These are phyloP conservation scores for Aspergillus thermomutatus DNA, from an alignment of 2,329 filamentous ascomycete genomes.

Conservation along the genomic window DNA sequence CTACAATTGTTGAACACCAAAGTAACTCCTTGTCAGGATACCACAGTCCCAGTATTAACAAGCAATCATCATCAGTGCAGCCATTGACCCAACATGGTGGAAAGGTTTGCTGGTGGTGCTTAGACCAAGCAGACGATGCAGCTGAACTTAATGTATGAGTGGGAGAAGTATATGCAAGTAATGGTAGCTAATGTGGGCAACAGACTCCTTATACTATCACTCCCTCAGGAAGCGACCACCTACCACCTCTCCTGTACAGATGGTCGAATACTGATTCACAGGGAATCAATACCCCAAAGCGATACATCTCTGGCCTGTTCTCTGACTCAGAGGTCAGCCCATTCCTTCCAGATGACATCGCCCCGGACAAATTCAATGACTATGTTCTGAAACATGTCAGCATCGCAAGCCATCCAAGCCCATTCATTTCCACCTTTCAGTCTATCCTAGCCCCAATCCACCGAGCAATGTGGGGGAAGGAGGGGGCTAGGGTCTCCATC, in stretches of 20 bases:
- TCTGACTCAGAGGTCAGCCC: neutral
- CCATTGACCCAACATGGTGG: constrained; percentile 2
- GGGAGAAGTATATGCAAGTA: neutral
- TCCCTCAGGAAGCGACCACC: neutral
- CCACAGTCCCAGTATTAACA: neutral
- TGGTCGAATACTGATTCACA: constrained; percentile 30
- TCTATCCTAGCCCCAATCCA: constrained; percentile 30
- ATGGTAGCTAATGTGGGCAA: neutral
- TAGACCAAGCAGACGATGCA: constrained; percentile 6
- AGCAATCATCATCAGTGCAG: neutral
- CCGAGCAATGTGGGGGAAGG: constrained; percentile 21
- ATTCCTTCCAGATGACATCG: constrained; percentile 14
- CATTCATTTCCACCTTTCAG: constrained; percentile 33
- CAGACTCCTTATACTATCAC: neutral
- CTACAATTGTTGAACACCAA: neutral
- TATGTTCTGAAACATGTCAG: constrained; percentile 25
- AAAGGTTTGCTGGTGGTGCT: constrained; percentile 24
- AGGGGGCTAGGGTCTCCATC: constrained; percentile 26
- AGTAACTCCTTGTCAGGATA: neutral
- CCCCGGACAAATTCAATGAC: constrained; percentile 14
- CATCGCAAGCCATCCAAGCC: constrained; percentile 16
- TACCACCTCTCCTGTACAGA: constrained; percentile 32
- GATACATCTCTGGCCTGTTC: constrained; percentile 29
- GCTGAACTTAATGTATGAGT: neutral
- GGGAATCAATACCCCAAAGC: constrained; percentile 26